Evolutionary conservation across 2,329 filamentous ascomycete genomes (phyloP).

Genomic region (Tympanopsis confertula): DNA sequence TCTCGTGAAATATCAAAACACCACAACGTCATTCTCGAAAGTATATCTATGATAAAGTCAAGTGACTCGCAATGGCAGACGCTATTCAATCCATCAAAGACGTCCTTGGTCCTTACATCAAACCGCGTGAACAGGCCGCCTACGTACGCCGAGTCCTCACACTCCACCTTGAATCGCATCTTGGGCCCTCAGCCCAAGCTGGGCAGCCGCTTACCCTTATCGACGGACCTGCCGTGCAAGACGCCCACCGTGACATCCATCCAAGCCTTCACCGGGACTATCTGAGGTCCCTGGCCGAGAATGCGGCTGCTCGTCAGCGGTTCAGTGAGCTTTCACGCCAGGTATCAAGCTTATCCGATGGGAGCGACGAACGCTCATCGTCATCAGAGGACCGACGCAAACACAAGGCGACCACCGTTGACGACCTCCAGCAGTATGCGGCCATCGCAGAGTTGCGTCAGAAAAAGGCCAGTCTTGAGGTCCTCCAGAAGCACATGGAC

Average conservation of each 20-base stretch:
- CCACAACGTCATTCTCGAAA: not conserved
- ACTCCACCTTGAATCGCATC: slow-evolving; percentile 36
- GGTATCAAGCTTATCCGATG: slow-evolving; percentile 9
- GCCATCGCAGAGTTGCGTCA: slow-evolving; percentile 36
- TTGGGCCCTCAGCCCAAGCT: slow-evolving; percentile 27
- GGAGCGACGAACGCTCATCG: slow-evolving; percentile 7
- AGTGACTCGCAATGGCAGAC: slow-evolving; percentile 15
- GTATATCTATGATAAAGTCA: not conserved
- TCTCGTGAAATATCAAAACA: too few relatives aligned
- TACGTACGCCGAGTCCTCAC: slow-evolving; percentile 43
- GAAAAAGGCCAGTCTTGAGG: slow-evolving; percentile 35
- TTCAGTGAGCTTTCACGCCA: slow-evolving; percentile 23
- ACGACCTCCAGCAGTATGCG: slow-evolving; percentile 35
- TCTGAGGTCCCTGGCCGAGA: slow-evolving; percentile 37
- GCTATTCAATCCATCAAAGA: slow-evolving; percentile 24
- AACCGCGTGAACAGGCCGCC: slow-evolving; percentile 42
- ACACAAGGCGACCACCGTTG: slow-evolving; percentile 9
- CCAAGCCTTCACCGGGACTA: slow-evolving; percentile 39
- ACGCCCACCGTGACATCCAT: slow-evolving; percentile 22
- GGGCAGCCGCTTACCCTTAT: slow-evolving; percentile 35
- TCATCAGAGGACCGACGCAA: slow-evolving; percentile 4
- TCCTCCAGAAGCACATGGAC: slow-evolving; percentile 38
- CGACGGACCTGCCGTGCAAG: slow-evolving; percentile 22
- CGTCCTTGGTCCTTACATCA: slow-evolving; percentile 38
- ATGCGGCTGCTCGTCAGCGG: slow-evolving; percentile 35